Evolutionary conservation across 768 basidiomycete genomes (phyloP).

Genomic region (Boletus pseudopeckii): DNA sequence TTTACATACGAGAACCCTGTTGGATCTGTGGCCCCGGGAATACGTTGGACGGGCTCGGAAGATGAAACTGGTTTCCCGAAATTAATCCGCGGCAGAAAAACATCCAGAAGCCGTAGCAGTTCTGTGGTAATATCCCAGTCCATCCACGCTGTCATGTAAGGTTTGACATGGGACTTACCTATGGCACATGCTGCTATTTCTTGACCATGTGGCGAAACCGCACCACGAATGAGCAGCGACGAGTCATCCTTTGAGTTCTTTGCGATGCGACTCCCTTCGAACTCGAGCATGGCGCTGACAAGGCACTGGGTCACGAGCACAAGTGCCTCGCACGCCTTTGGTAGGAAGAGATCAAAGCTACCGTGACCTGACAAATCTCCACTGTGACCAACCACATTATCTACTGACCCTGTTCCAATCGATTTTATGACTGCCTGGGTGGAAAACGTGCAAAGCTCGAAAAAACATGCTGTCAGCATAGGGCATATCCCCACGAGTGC

Average conservation of each 20-base stretch:
- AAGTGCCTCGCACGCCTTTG: constrained; percentile 77
- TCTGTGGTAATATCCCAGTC: constrained; percentile 51
- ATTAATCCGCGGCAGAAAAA: constrained; percentile 82
- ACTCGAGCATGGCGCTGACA: constrained; percentile 51
- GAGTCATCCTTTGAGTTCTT: constrained; percentile 14
- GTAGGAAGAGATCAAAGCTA: constrained; percentile 65
- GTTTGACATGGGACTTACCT: constrained; percentile 39
- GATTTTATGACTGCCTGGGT: constrained; percentile 49
- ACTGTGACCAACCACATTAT: constrained; percentile 4
- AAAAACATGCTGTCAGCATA: constrained; percentile 62
- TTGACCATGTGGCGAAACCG: constrained; percentile 36
- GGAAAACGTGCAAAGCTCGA: constrained; percentile 57
- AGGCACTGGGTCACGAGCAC: constrained; percentile 78
- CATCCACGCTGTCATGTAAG: not conserved
- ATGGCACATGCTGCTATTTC: constrained; percentile 55
- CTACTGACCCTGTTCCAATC: constrained; percentile 30
- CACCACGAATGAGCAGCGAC: constrained; percentile 44
- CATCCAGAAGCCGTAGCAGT: constrained; percentile 68
- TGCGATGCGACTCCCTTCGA: constrained; percentile 32
- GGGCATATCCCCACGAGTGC: constrained; percentile 45
- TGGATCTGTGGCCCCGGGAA: constrained; percentile 34
- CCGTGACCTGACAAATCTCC: constrained; percentile 25
- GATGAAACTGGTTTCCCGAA: constrained; percentile 59
- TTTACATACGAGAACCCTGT: constrained; percentile 82
- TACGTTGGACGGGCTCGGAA: constrained; percentile 5